These are phyloP conservation scores for Danielia oregonensis DNA, from an alignment of 805 yeast species.

Conservation along the genomic window DNA sequence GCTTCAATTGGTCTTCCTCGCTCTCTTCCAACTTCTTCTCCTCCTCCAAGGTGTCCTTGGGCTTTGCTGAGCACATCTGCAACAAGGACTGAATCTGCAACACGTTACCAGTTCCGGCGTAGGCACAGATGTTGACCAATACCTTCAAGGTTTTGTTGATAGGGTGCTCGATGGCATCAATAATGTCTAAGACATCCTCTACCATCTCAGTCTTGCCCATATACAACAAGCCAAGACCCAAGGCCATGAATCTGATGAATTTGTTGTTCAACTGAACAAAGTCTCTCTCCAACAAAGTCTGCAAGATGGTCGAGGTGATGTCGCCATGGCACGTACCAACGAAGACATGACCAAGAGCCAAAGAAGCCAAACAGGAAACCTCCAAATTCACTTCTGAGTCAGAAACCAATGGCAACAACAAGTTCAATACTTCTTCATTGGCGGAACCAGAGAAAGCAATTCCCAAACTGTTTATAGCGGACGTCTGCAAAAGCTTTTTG, in stretches of 20 bases:
- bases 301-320: slow-evolving; percentile 85
- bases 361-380: slow-evolving; percentile 78
- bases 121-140: slow-evolving; percentile 87
- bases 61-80: slow-evolving; percentile 81
- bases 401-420: slow-evolving; percentile 77
- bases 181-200: slow-evolving; percentile 90
- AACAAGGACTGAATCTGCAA: slow-evolving; percentile 87
- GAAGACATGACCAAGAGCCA: slow-evolving; percentile 89
- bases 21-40: slow-evolving; percentile 56
- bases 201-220: slow-evolving; percentile 93
- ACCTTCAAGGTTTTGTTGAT: slow-evolving; percentile 85
- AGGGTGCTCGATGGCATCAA: slow-evolving; percentile 94
- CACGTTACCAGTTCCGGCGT: slow-evolving; percentile 97
- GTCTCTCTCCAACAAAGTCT: slow-evolving; percentile 84
- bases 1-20: slow-evolving; percentile 31
- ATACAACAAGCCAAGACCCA: slow-evolving; percentile 87
- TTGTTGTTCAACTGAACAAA: slow-evolving; percentile 72
- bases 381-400: slow-evolving; percentile 75
- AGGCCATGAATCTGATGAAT: slow-evolving; percentile 86
- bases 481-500: slow-evolving; percentile 60
- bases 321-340: slow-evolving; percentile 97
- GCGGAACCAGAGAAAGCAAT: slow-evolving; percentile 93
- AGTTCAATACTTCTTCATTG: slow-evolving; percentile 74
- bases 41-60: slow-evolving; percentile 51
- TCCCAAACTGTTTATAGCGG: slow-evolving; percentile 90